Conservation (phyloP, 2,329 filamentous ascomycete genomes). For the Elsinoe batatas region DNA sequence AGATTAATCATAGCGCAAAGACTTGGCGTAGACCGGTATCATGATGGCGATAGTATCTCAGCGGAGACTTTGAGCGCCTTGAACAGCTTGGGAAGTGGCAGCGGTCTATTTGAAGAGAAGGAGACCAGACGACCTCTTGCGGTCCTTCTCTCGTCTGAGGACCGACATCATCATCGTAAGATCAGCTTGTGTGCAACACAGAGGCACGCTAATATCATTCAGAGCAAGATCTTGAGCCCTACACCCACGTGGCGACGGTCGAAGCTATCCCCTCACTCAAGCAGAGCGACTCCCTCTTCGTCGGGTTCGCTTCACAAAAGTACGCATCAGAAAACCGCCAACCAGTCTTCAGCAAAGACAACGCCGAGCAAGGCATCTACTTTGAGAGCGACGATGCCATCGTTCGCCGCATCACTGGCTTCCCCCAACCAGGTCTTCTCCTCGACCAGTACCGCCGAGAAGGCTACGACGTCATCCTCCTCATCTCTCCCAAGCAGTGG, state of each 20-base stretch:
- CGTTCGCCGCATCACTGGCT: neutral
- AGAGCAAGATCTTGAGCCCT: neutral
- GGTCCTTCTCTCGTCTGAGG: slow-evolving; percentile 21
- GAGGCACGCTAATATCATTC: neutral
- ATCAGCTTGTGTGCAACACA: neutral
- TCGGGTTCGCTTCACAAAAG: slow-evolving; percentile 18
- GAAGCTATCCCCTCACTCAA: slow-evolving; percentile 12
- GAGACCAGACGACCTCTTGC: slow-evolving; percentile 17
- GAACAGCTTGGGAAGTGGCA: slow-evolving; percentile 36
- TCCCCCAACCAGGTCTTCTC: neutral
- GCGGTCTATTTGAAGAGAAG: slow-evolving; percentile 31
- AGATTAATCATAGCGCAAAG: slow-evolving; percentile 42
- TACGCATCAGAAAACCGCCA: slow-evolving; percentile 13
- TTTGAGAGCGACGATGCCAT: slow-evolving; percentile 18
- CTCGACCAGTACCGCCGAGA: neutral
- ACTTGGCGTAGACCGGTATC: slow-evolving; percentile 41
- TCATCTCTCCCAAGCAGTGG: slow-evolving; percentile 1
- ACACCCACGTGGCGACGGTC: slow-evolving; percentile 13
- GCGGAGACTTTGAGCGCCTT: slow-evolving; percentile 36
- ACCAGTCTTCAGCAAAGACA: slow-evolving; percentile 14
- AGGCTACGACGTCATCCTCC: slow-evolving; percentile 15
- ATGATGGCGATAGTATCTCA: slow-evolving; percentile 32
- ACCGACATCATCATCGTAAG: slow-evolving; percentile 18
- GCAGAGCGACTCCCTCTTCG: slow-evolving; percentile 18
- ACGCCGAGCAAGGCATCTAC: slow-evolving; percentile 25